Evolutionary conservation across 1,284 basidiomycete genomes (phyloP).

Genomic region (Ustilago vetiveriae): DNA sequence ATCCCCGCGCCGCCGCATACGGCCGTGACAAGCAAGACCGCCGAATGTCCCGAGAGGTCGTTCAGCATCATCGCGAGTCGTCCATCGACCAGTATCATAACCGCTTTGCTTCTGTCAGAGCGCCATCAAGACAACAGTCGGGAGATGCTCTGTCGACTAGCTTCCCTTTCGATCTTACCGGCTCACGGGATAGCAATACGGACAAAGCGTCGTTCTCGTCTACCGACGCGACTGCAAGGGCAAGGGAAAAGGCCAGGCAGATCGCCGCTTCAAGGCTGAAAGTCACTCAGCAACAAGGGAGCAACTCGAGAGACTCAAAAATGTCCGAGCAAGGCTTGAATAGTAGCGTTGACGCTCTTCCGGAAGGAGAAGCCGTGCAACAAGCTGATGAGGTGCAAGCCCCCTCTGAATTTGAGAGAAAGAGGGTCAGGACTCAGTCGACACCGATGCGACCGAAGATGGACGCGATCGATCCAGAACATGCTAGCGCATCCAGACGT

Average conservation of each 20-base stretch:
- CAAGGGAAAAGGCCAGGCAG: conserved; percentile 32
- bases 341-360: conserved; percentile 17
- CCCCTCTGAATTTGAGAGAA: conserved; percentile 12
- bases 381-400: not conserved
- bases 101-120: conserved; percentile 20
- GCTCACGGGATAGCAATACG: not conserved
- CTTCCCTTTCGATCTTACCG: conserved; percentile 11
- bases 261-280: conserved; percentile 20
- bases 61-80: conserved; percentile 23
- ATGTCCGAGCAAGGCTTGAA: too few relatives aligned
- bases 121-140: conserved; percentile 1
- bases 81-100: conserved; percentile 45
- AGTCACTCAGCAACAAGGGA: not conserved
- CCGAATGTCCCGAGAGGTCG: conserved; percentile 27
- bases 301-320: not conserved
- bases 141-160: not conserved
- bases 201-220: not conserved
- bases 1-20: not conserved
- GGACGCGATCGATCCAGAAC: conserved; percentile 5
- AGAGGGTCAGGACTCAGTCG: conserved; percentile 34
- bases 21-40: conserved; percentile 1
- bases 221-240: conserved; percentile 28
- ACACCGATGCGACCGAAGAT: conserved; percentile 39
- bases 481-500: not conserved
- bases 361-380: not conserved